These are phyloP conservation scores for Verticillium longisporum DNA, from an alignment of 2,329 filamentous ascomycete genomes.

Conservation along the genomic window DNA sequence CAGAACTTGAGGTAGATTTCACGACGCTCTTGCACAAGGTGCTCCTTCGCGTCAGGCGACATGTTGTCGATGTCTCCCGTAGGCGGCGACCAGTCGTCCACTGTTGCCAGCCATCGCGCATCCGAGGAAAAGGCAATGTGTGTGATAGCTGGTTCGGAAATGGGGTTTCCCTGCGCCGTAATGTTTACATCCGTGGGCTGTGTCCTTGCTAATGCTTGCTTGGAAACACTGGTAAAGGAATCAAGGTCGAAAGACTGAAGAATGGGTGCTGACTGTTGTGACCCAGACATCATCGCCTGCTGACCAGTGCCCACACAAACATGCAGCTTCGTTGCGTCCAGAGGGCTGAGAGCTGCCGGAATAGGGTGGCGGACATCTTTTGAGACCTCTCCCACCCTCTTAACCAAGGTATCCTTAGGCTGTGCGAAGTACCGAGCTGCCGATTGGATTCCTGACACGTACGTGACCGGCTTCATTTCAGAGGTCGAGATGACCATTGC, in stretches of 20 bases:
- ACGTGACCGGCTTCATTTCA: slow-evolving; percentile 77
- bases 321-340: slow-evolving; percentile 55
- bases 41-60: slow-evolving; percentile 27
- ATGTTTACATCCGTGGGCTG: slow-evolving; percentile 77
- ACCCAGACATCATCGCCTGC: slow-evolving; percentile 45
- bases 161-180: slow-evolving; percentile 61
- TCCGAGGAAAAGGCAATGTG: slow-evolving; percentile 71
- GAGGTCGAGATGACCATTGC: slow-evolving; percentile 84
- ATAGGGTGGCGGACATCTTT: slow-evolving; percentile 41
- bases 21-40: slow-evolving; percentile 43
- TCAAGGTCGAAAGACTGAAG: slow-evolving; percentile 86
- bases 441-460: slow-evolving; percentile 76
- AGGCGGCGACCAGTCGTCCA: slow-evolving; percentile 84
- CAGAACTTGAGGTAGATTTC: slow-evolving; percentile 92
- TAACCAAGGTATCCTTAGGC: slow-evolving; percentile 46
- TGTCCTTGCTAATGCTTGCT: slow-evolving; percentile 83
- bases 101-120: slow-evolving; percentile 82
- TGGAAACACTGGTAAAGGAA: slow-evolving; percentile 68
- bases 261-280: slow-evolving; percentile 43
- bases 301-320: slow-evolving; percentile 60
- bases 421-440: slow-evolving; percentile 42
- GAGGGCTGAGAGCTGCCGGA: slow-evolving; percentile 57
- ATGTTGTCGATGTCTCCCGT: slow-evolving; percentile 54
- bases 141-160: slow-evolving; percentile 72
- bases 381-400: slow-evolving; percentile 39